phyloP scores from a whole-genome alignment of 495 filamentous ascomycete genomes.

The Lophiotrema nucula region DNA sequence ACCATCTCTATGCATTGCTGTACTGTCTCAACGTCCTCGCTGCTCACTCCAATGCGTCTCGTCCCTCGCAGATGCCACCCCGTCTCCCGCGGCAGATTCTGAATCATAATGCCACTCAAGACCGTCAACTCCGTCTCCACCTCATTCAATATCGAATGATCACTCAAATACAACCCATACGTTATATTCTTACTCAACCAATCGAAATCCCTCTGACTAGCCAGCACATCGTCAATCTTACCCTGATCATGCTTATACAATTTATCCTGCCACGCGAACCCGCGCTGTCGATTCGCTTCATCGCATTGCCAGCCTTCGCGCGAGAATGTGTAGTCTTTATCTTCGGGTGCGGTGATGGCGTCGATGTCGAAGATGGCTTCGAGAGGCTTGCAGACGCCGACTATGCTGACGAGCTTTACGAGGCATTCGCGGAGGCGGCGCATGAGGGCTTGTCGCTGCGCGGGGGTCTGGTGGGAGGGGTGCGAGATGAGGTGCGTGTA shows the following conservation, averaged over 20 bases:
- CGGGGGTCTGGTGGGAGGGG: conserved; percentile 33
- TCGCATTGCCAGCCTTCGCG: conserved; percentile 41
- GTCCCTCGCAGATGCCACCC: conserved; percentile 40
- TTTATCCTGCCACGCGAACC: conserved; percentile 33
- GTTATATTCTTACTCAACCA: conserved; percentile 42
- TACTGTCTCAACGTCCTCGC: conserved; percentile 38
- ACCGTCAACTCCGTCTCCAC: conserved; percentile 42
- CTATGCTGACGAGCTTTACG: conserved; percentile 38
- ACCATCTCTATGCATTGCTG: conserved; percentile 42
- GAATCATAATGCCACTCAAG: conserved; percentile 40
- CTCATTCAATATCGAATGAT: conserved; percentile 39
- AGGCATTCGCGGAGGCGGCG: conserved; percentile 39
- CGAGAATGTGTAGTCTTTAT: conserved; percentile 43
- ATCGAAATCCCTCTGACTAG: conserved; percentile 39
- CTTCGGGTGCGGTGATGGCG: conserved; percentile 34
- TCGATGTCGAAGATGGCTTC: conserved; percentile 40
- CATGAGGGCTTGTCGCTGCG: conserved; percentile 37
- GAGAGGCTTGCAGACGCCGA: conserved; percentile 38
- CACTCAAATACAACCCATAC: conserved; percentile 42
- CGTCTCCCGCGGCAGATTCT: conserved; percentile 39
- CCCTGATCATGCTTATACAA: conserved; percentile 38
- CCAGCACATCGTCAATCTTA: conserved; percentile 29
- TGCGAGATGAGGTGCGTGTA: conserved; percentile 38
- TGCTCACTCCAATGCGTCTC: conserved; percentile 35
- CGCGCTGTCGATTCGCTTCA: conserved; percentile 36